These are phyloP conservation scores for Abelmoschus esculentus DNA, from an alignment of 345 rosid genomes.

Conservation along the genomic window DNA sequence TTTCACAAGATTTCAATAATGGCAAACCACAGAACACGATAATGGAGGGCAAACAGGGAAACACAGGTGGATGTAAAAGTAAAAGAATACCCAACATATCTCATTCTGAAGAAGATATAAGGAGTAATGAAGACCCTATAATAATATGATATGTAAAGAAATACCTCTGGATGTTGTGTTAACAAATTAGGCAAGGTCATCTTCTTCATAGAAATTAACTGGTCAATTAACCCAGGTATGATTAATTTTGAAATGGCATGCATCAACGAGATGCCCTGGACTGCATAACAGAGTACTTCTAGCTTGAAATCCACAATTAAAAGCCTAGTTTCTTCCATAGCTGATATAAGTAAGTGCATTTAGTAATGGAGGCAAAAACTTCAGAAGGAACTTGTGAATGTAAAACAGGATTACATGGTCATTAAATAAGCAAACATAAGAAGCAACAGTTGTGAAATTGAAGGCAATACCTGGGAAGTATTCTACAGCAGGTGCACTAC, in stretches of 20 bases:
- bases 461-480: slow-evolving; percentile 66
- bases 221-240: slow-evolving; percentile 73
- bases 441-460: neutral
- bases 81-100: no score
- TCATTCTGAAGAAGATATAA: no score
- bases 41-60: neutral
- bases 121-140: neutral
- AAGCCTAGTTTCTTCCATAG: slow-evolving; percentile 58
- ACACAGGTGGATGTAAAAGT: neutral
- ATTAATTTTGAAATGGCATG: slow-evolving; percentile 56
- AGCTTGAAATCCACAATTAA: slow-evolving; percentile 58
- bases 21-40: neutral
- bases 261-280: slow-evolving; percentile 55
- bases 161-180: slow-evolving; percentile 56
- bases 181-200: slow-evolving; percentile 44
- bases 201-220: slow-evolving; percentile 59
- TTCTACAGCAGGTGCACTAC: slow-evolving; percentile 54
- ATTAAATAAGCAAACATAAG: neutral
- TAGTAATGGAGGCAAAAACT: neutral
- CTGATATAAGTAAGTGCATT: slow-evolving; percentile 31
- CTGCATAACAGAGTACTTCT: slow-evolving; percentile 69
- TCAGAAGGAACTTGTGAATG: neutral
- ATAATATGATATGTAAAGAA: neutral
- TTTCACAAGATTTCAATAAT: neutral
- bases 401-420: neutral